Base-by-base conservation (phyloP, 208 protist species). In the Balamuthia mandrillaris region DNA sequence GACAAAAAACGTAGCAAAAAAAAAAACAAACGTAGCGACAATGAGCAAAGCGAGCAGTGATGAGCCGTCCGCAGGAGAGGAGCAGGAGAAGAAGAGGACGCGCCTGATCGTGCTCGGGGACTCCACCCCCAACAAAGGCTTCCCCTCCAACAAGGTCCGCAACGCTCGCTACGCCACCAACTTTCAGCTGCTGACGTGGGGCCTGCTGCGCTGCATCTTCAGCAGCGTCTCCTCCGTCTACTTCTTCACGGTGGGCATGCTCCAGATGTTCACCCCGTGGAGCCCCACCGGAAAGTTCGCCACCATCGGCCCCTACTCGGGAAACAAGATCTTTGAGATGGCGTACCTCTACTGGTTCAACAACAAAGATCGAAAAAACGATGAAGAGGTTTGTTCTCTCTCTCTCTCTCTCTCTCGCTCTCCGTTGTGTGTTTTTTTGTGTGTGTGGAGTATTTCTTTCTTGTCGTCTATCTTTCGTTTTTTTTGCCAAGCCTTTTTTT, bases 241-340 rank as follows among this genome's bases (percentile, higher is more conserved):
- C 77, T 83, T 83, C 77, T 83, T 83, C 41, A 83, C 77, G 12
- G 77, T 83, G 39, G 77, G 77, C 14, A 39, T 83, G 5, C 54
- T 83, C n/a, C 77, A 83, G 42, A 83, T 83, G 18, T 83, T 83
- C 21, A 83, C 77, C 2, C 77, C 77, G 24, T 83, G 77, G 77
- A 83, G 77, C 42, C 77, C 77, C 14, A 83, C 77, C 4, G 77
- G 77, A 29, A 83, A 83, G 54, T 83, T 83, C 33, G 77, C 77
- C 58, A 83, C 77, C 14, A 83, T 83, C 54, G 77, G 77, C 18
- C 77, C 77, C 9, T 83, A 83, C n/a, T 49, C 56, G 12, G 51
- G 77, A 18, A 83, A 83, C 42, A 83, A 83, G 77, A 29, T 83
- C 12, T 83, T 83, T n/a, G 77, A 83, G 21, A 83, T 83, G 77